Percentiles rank a stretch among this genome's conserved stretches.
phyloP scores from a whole-genome alignment of 116 monocot species.

The Phalaenopsis hybrid region DNA sequence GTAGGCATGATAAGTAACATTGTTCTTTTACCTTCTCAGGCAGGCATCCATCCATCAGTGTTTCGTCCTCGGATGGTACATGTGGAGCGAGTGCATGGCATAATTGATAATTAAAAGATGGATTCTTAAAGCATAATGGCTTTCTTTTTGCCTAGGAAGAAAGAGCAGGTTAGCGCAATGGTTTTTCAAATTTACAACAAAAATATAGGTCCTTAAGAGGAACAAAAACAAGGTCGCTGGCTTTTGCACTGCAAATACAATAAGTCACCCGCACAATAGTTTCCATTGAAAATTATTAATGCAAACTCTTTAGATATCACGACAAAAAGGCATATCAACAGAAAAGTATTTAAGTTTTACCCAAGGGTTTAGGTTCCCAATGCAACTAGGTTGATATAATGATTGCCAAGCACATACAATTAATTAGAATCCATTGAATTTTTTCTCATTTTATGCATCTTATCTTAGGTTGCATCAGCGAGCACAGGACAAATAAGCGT shows the following conservation, averaged over 20 bases:
- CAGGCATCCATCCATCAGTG: background rate
- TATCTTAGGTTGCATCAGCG: too few relatives aligned
- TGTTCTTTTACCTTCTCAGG: constrained; percentile 12
- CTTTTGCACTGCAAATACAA: background rate
- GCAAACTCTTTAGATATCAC: too few relatives aligned
- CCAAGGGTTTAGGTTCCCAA: too few relatives aligned
- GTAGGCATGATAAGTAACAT: constrained; percentile 27
- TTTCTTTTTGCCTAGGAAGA: constrained; percentile 68
- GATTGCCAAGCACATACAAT: too few relatives aligned
- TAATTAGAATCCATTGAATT: too few relatives aligned
- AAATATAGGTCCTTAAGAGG: background rate
- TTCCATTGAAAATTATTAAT: too few relatives aligned
- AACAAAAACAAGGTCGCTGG: background rate
- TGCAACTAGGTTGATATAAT: too few relatives aligned
- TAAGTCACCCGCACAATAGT: too few relatives aligned
- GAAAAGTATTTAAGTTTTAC: too few relatives aligned
- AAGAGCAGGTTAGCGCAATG: background rate
- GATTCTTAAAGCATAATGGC: constrained; percentile 49
- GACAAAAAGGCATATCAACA: too few relatives aligned
- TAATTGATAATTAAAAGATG: constrained; percentile 37
- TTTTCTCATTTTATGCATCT: too few relatives aligned
- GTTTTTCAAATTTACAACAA: background rate
- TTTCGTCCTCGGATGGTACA: background rate
- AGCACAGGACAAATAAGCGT: too few relatives aligned
- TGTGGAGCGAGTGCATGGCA: constrained; percentile 27